Conservation (phyloP, 768 basidiomycete genomes). For the Kwoniella botswanensis region DNA sequence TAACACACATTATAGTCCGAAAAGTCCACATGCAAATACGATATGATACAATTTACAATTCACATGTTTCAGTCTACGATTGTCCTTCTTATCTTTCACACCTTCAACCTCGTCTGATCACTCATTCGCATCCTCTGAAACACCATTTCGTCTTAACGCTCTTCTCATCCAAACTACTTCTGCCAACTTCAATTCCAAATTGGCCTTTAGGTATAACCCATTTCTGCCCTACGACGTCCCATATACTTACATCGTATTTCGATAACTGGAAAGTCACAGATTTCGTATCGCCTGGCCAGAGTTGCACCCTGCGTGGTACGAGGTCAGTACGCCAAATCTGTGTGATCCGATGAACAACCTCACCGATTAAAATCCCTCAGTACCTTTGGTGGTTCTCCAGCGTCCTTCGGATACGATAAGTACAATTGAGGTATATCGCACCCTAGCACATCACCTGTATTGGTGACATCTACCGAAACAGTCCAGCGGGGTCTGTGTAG, state of each 20-base stretch:
- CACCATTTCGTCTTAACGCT: constrained; percentile 16
- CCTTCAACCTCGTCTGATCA: too few relatives aligned
- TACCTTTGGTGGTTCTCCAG: constrained; percentile 51
- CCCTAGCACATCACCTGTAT: constrained; percentile 49
- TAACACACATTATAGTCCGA: neutral
- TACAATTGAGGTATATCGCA: constrained; percentile 58
- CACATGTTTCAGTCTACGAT: neutral
- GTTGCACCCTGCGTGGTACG: constrained; percentile 36
- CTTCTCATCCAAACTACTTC: constrained; percentile 41
- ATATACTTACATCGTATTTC: constrained; percentile 53
- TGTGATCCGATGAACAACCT: neutral
- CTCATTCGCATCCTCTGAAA: constrained; percentile 16
- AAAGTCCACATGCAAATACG: neutral
- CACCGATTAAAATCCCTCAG: constrained; percentile 47
- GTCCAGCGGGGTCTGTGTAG: constrained; percentile 50
- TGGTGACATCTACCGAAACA: constrained; percentile 50
- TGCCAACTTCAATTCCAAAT: constrained; percentile 45
- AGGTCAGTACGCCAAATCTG: too few relatives aligned
- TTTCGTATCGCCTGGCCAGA: constrained; percentile 43
- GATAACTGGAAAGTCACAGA: constrained; percentile 49
- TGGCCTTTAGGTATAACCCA: constrained; percentile 53
- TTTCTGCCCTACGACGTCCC: constrained; percentile 50
- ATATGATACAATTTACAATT: neutral
- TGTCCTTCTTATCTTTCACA: too few relatives aligned
- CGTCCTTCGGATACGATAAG: constrained; percentile 39